Conservation (phyloP, 2,329 filamentous ascomycete species). For the Thelonectria discophora region DNA sequence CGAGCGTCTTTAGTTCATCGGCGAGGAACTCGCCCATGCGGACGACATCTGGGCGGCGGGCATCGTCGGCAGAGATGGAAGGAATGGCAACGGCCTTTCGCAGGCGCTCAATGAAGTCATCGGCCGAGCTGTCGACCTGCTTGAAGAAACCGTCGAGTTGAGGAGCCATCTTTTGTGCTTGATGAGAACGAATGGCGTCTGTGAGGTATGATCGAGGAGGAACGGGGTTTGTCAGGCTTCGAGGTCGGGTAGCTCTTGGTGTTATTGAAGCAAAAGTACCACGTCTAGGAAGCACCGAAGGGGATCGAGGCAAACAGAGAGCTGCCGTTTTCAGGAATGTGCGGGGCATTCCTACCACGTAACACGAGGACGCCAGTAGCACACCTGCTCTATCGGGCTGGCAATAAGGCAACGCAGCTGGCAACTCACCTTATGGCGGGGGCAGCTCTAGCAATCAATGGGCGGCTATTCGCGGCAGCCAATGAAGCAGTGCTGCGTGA, state of each 20-base stretch:
- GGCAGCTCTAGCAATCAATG: slow-evolving; percentile 32
- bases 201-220: slow-evolving; percentile 59
- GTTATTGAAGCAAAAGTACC: slow-evolving; percentile 32
- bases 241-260: slow-evolving; percentile 33
- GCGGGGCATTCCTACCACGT: slow-evolving; percentile 54
- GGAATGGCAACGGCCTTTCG: slow-evolving; percentile 94
- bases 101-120: slow-evolving; percentile 88
- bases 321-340: slow-evolving; percentile 48
- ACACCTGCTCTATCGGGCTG: slow-evolving; percentile 40
- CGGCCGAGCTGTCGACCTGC: slow-evolving; percentile 83
- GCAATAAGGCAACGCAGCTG: slow-evolving; percentile 35
- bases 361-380: slow-evolving; percentile 37
- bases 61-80: slow-evolving; percentile 91
- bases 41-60: slow-evolving; percentile 88
- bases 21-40: slow-evolving; percentile 95
- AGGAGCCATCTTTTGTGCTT: slow-evolving; percentile 83
- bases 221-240: slow-evolving; percentile 25
- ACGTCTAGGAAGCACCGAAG: slow-evolving; percentile 35
- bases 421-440: slow-evolving; percentile 40
- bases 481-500: slow-evolving; percentile 33
- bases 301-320: slow-evolving; percentile 39
- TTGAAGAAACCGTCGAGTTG: slow-evolving; percentile 92
- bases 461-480: slow-evolving; percentile 45
- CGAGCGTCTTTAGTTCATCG: slow-evolving; percentile 81
- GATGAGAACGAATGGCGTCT: slow-evolving; percentile 62